Percentiles rank a stretch among this genome's conserved stretches.
These are phyloP conservation scores for Talaromyces amestolkiae DNA, from an alignment of 2,329 filamentous ascomycete genomes.

Conservation along the genomic window DNA sequence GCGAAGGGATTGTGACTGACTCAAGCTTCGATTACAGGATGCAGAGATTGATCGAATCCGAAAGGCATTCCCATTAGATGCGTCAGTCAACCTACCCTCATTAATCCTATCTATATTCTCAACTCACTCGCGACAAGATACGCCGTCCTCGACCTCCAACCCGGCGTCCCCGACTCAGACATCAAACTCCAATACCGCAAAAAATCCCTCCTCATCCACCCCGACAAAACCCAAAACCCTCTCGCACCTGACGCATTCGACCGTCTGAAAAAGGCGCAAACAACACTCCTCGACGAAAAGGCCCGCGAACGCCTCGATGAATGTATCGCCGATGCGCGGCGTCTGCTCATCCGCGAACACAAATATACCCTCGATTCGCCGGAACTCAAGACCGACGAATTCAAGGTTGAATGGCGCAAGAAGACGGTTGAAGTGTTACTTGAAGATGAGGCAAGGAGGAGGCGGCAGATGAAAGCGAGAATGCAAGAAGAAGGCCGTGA, in stretches of 20 bases:
- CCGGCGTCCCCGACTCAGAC: constrained; percentile 90
- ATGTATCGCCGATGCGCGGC: constrained; percentile 91
- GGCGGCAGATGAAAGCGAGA: constrained; percentile 84
- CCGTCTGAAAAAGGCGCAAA: constrained; percentile 90
- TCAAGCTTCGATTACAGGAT: constrained; percentile 59
- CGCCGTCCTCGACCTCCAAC: constrained; percentile 90
- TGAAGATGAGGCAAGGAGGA: constrained; percentile 82
- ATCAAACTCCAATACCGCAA: constrained; percentile 94
- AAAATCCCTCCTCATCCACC: constrained; percentile 98
- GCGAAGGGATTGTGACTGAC: constrained; percentile 1
- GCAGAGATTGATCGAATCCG: constrained; percentile 93
- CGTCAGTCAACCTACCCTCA: constrained; percentile 44
- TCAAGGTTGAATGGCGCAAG: constrained; percentile 80
- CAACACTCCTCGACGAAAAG: constrained; percentile 90
- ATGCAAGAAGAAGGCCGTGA: constrained; percentile 95
- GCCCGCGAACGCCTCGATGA: constrained; percentile 83
- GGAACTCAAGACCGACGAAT: constrained; percentile 76
- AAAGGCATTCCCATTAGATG: constrained; percentile 78
- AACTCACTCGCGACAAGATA: constrained; percentile 56
- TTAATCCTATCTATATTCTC: background rate
- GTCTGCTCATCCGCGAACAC: constrained; percentile 88
- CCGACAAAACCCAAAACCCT: constrained; percentile 93
- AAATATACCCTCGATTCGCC: constrained; percentile 88
- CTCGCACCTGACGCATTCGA: constrained; percentile 93
- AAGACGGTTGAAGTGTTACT: constrained; percentile 88